phyloP scores from a whole-genome alignment of 257 asterid species.

The Schizonepeta tenuifolia region DNA sequence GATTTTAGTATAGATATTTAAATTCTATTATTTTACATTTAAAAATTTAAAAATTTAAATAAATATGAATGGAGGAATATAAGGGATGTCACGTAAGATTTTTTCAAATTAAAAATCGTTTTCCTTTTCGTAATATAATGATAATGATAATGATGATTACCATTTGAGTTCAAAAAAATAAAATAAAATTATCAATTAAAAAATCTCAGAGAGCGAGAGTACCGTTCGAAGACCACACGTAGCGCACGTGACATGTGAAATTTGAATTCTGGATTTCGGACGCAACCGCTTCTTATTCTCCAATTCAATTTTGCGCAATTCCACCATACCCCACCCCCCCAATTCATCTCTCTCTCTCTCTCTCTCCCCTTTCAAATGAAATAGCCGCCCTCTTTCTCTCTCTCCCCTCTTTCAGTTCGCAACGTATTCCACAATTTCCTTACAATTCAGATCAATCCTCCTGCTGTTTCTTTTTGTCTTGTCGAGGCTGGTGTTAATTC shows the following conservation, averaged over 20 bases:
- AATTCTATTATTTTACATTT: too few species aligned
- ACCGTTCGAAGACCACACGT: slow-evolving; percentile 5
- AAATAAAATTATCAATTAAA: too few species aligned
- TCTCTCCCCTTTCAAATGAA: slow-evolving; percentile 37
- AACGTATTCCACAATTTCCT: not conserved
- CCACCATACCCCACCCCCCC: not conserved
- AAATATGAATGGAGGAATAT: too few species aligned
- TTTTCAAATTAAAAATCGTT: too few species aligned
- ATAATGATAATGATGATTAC: too few species aligned
- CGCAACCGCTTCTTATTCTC: slow-evolving; percentile 39
- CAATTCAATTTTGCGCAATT: slow-evolving; percentile 21
- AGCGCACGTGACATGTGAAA: slow-evolving; percentile 38
- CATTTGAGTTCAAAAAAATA: too few species aligned
- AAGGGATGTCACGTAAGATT: too few species aligned
- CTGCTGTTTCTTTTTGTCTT: not conserved
- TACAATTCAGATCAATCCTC: not conserved
- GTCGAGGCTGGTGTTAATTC: too few species aligned
- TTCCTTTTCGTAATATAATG: too few species aligned
- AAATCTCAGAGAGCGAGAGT: not conserved
- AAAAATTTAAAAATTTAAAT: too few species aligned
- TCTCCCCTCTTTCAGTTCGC: slow-evolving; percentile 4
- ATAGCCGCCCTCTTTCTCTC: slow-evolving; percentile 38
- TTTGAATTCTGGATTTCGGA: slow-evolving; percentile 38
- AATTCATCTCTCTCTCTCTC: not conserved
- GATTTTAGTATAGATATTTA: too few species aligned